Evolutionary conservation across 768 basidiomycete species (phyloP), one percentile per base, ranked within the genome.

Genomic region (Rubroboletus pulcherrimus): DNA sequence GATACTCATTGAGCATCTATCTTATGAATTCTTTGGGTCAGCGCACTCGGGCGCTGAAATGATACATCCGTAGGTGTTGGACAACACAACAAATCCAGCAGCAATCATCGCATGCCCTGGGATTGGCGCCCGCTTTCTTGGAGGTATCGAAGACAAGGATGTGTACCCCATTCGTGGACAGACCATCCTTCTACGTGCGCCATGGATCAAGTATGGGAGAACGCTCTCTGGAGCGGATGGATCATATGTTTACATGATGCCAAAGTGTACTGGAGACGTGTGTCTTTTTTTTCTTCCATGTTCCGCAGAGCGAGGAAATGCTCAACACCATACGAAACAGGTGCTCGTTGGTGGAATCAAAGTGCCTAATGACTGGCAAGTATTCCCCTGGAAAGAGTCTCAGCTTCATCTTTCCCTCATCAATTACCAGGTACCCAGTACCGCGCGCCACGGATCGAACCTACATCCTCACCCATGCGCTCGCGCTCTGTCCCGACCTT

Each of bases 71-170:
- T 45, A 67, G 66, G 66, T 59, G 6, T 50, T 64, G n/a, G 59
- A 58, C 0, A 10, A 51, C 10, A 44, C 44, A 2, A 54, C 19
- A 5, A 53, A 57, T 19, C 65, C 63, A 9, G 57, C 29, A 2
- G 89, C 84, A 0, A 65, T 93, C 1, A 67, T 93, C 6, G 81
- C 87, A 10, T 92, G 89, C 60, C 77, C 82, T 0, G 91, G 91
- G 0, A 69, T 94, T 21, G 82, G 82, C 4, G 79, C 82, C 15
- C 72, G 78, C 1, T 69, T 71, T 8, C 72, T 83, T 1, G 81
- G 81, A 10, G 79, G 80, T 7, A 75, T 83, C 21, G 78, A 80
- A 56, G 81, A 82, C 57, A 71, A 71, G 57, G 72, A 74, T 35
- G 66, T 81, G 34, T 77, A 77, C 59, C 79, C 80, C 1, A 66